Evolutionary conservation across 306 rosid species (phyloP), one percentile per base, ranked within the genome.

Genomic region (Gynostemma pentaphyllum): DNA sequence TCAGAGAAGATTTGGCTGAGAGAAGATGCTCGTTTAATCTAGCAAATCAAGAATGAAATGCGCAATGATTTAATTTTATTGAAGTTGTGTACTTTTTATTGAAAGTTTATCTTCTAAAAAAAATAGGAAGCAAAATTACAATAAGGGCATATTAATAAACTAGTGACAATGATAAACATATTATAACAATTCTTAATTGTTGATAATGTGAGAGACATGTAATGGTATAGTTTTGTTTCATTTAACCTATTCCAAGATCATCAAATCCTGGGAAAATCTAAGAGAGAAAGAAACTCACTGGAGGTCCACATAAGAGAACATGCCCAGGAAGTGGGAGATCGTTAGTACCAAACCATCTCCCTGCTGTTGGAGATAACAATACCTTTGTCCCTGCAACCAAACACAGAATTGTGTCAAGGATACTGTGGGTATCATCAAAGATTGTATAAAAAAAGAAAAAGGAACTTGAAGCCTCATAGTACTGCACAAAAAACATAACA

Each of bases 271-370:
- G 22, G 52, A 46, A 39, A 24, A 44, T 15, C 26, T 23, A 45
- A 57, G 42, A 60, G 32, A 52, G 75, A 66, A 48, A 51, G 53
- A 57, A 30, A 85, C 98, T 81, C 78, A 91, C 98, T n/a, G 96
- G 55, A 56, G 98, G 98, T 75, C 96, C 98, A 75, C 80, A 72
- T 66, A 91, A 74, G 45, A 91, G 78, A 75, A 85, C 79, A 76
- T 91, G 91, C 36, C 98, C 98, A 34, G 98, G 96, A 68, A 91
- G 83, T 42, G 89, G 95, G 50, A 91, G 75, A 56, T 82, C 59
- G 62, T 81, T 69, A 46, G 92, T 77, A 79, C 85, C 78, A 75
- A 91, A 85, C 89, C 91, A 87, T 82, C 74, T 51, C 65, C 87
- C 89, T 56, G 82, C 81, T 56, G 80, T 75, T 45, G 88, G 84